Conservation (phyloP, 108 stramenopile genomes). For the Craspedostauros australis region DNA sequence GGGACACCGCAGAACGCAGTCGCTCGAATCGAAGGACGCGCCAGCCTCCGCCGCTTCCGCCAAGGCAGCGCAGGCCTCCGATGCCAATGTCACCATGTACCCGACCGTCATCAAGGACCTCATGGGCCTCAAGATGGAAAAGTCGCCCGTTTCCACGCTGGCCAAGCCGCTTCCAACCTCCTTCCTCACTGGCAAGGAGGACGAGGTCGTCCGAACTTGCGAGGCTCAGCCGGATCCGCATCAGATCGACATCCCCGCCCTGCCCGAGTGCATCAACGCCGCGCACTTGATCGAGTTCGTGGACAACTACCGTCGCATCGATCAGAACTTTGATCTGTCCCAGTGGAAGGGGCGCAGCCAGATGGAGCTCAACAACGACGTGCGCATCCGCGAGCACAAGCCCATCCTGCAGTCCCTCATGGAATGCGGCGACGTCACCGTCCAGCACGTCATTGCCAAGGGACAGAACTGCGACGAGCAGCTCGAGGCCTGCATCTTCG, state of each 20-base stretch:
- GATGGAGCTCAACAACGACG: constrained; percentile 24
- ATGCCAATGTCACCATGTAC: too few relatives aligned
- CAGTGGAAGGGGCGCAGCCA: constrained; percentile 27
- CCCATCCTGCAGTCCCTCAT: constrained; percentile 50
- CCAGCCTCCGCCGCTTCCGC: too few relatives aligned
- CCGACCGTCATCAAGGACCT: constrained; percentile 20
- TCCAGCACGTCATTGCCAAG: constrained; percentile 33
- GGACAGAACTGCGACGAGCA: constrained; percentile 43
- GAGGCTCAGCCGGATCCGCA: constrained; percentile 54
- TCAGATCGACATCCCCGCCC: constrained; percentile 62
- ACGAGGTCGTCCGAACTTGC: constrained; percentile 26
- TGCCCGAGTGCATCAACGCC: constrained; percentile 34
- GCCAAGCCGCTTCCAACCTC: constrained; percentile 37
- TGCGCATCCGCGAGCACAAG: constrained; percentile 33
- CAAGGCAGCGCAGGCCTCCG: too few relatives aligned
- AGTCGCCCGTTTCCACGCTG: constrained; percentile 19
- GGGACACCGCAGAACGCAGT: too few relatives aligned
- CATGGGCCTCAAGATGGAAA: constrained; percentile 19
- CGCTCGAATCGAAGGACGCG: too few relatives aligned
- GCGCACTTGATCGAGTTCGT: constrained; percentile 44
- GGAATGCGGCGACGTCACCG: constrained; percentile 35
- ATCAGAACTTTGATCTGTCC: constrained; percentile 59
- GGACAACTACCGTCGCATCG: constrained; percentile 47
- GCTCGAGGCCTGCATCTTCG: constrained; percentile 54
- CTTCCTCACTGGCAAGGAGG: constrained; percentile 30